Evolutionary conservation across 2,329 filamentous ascomycete genomes (phyloP), one percentile per base, ranked within the genome.

Genomic region (Aspergillus sp.): DNA sequence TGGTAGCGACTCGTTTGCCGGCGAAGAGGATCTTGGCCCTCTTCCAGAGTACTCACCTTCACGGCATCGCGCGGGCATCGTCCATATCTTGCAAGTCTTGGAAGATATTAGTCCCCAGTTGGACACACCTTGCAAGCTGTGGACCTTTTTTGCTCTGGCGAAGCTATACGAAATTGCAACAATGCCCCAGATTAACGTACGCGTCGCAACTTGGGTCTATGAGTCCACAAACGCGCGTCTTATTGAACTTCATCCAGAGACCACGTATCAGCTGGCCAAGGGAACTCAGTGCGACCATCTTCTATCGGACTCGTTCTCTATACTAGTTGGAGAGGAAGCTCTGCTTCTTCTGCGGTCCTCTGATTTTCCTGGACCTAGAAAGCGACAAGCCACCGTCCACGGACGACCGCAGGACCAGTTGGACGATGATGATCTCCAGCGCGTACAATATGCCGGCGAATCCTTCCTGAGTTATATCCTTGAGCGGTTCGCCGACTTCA

Each of bases 61-160:
- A 7, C 84, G 89, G 3, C 89, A 91, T 69, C 80, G 85, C 13
- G 84, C 83, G 30, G 84, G 84, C 22, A 86, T 95, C 38, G 81
- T 90, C 50, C 82, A 87, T 1, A 76, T 91, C 0, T 77, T 91
- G 4, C 80, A 85, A 67, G 79, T 73, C 23, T 82, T 91, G 46
- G 80, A 86, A 64, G 84, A 83, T 2, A 78, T 83, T 3, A 76
- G 82, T 31, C 79, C 87, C 0, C 77, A 80, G 1, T 72, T 92
- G 15, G 84, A 91, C 72, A 90, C 88, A 0, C 89, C 89, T 0
- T 80, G 84, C 11, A 87, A 89, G 15, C 76, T 90, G 43, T 91
- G 87, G 82, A 91, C 88, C 0, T 80, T 90, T n/a, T 84, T 86
- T 38, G 85, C 83, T 3, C 73, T 91, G 8, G 85, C 87, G 7